Evolutionary conservation across 176 grass and related monocot genomes (phyloP).

Genomic region (Calamus simplicifolius): DNA sequence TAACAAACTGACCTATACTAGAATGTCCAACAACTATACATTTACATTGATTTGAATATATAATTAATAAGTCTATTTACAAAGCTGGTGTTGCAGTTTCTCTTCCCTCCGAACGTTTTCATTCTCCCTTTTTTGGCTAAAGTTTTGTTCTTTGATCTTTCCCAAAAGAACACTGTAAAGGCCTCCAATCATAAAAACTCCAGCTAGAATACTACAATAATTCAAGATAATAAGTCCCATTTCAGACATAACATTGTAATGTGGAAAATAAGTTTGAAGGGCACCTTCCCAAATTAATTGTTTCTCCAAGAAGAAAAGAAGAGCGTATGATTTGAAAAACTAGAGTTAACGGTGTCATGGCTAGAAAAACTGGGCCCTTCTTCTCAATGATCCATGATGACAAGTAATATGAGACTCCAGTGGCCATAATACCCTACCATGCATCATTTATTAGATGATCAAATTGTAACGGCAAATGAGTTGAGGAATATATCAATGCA

Average conservation of each 20-base stretch:
- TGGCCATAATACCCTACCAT: constrained; percentile 40
- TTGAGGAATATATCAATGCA: no score
- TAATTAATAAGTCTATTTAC: no score
- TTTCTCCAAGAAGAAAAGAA: constrained; percentile 48
- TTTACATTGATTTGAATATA: no score
- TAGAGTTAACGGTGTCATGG: constrained; percentile 61
- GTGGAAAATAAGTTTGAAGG: not conserved
- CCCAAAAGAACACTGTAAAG: constrained; percentile 69
- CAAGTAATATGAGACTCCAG: constrained; percentile 53
- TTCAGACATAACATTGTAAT: no score
- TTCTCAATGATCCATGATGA: constrained; percentile 69
- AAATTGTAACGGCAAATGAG: no score
- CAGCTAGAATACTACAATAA: constrained; percentile 43
- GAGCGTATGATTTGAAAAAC: no score
- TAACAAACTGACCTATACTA: no score
- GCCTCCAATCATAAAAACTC: constrained; percentile 46
- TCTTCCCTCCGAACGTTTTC: not conserved
- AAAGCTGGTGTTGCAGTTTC: no score
- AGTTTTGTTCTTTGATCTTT: constrained; percentile 30
- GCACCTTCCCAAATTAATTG: constrained; percentile 50
- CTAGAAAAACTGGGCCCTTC: constrained; percentile 58
- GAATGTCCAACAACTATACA: no score
- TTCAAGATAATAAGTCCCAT: no score
- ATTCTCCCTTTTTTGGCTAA: not conserved
- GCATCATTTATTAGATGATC: not conserved